phyloP scores from a whole-genome alignment of 2,329 filamentous ascomycete species.

The Pseudophaeomoniella oleicola region DNA sequence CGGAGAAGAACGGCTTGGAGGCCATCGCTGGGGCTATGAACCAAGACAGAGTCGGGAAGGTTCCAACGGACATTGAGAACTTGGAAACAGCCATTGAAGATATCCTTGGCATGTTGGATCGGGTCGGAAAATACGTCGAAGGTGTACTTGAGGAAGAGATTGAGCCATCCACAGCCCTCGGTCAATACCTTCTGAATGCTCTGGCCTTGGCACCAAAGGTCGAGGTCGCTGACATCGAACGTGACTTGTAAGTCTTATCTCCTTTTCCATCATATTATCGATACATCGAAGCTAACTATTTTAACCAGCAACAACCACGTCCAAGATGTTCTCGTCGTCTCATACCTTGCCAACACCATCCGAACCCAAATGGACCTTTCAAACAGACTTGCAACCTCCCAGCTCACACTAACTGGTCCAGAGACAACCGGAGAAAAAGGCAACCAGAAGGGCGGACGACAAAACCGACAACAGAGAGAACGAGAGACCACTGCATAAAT shows the following conservation, averaged over 20 bases:
- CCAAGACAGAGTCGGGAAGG: constrained; percentile 57
- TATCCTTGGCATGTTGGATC: constrained; percentile 77
- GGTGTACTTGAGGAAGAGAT: constrained; percentile 84
- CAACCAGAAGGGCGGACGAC: constrained; percentile 18
- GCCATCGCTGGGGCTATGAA: constrained; percentile 72
- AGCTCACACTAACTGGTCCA: constrained; percentile 43
- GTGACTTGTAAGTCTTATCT: constrained; percentile 57
- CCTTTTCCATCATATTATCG: constrained; percentile 2
- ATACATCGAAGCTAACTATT: constrained; percentile 17
- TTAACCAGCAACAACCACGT: constrained; percentile 79
- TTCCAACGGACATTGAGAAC: constrained; percentile 80
- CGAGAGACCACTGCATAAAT: no score
- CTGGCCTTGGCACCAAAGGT: constrained; percentile 92
- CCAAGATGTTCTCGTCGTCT: constrained; percentile 95
- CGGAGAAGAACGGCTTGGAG: constrained; percentile 64
- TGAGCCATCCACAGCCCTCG: constrained; percentile 77
- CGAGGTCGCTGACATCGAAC: constrained; percentile 75
- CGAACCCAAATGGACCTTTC: constrained; percentile 97
- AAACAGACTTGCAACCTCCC: constrained; percentile 77
- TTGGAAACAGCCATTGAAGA: constrained; percentile 76
- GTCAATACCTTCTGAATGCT: constrained; percentile 89
- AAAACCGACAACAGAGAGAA: constrained; percentile 9
- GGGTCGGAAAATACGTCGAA: constrained; percentile 82
- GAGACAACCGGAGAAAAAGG: constrained; percentile 24
- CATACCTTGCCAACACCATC: constrained; percentile 96